Conservation (phyloP, 2,329 filamentous ascomycete species). For the Nothophaeocryptopus gaeumannii region DNA sequence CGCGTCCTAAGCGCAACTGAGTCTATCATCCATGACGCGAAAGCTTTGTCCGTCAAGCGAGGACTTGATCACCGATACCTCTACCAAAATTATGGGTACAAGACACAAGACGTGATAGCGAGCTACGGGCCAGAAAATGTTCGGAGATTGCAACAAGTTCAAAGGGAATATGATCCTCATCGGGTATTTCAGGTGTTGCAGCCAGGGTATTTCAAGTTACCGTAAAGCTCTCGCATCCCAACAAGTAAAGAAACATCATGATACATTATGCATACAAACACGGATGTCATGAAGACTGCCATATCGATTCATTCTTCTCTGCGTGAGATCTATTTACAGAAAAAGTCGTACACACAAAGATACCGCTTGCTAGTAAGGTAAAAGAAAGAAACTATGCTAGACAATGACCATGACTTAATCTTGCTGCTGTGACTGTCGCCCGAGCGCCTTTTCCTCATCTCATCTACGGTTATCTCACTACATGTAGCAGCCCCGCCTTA, state of each 20-base stretch:
- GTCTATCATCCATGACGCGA: constrained; percentile 4
- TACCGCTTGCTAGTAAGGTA: no score
- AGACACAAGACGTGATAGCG: constrained; percentile 7
- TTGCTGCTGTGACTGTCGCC: constrained; percentile 16
- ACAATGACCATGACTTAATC: background rate
- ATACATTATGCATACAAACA: no score
- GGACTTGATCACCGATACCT: constrained; percentile 7
- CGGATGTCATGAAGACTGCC: no score
- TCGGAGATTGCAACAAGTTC: constrained; percentile 1
- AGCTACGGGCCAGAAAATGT: constrained; percentile 8
- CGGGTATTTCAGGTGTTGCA: constrained; percentile 9
- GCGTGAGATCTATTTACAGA: no score
- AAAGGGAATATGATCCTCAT: constrained; percentile 12
- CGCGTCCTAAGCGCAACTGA: constrained; percentile 15
- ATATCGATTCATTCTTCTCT: no score
- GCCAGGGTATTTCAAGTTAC: constrained; percentile 7
- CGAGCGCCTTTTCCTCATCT: background rate
- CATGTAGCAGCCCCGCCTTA: no score
- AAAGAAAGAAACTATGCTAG: no score
- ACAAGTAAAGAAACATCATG: no score
- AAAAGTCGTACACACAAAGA: no score
- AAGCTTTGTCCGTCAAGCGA: background rate
- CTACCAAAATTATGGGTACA: constrained; percentile 13
- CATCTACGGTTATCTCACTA: no score
- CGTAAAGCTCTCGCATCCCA: no score